These are phyloP conservation scores for Thielaviopsis populi DNA, from an alignment of 2,329 filamentous ascomycete genomes.

Conservation along the genomic window DNA sequence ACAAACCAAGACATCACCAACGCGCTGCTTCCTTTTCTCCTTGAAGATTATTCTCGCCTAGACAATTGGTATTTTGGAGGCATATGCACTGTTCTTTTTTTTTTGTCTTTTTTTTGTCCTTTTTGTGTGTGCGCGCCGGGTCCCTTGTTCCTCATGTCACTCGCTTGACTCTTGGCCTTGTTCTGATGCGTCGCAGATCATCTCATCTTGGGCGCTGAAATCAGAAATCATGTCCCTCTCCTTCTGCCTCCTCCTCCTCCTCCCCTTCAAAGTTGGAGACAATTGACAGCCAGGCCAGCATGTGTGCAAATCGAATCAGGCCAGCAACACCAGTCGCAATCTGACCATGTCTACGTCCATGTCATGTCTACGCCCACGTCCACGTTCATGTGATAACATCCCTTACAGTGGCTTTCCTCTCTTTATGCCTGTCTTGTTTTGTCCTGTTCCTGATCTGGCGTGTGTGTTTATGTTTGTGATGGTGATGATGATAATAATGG, in stretches of 20 bases:
- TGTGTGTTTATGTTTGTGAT: too few species aligned
- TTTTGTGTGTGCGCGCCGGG: not conserved
- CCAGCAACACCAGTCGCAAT: too few species aligned
- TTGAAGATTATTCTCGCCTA: not conserved
- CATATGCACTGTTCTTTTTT: not conserved
- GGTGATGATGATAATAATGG: too few species aligned
- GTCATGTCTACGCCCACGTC: too few species aligned
- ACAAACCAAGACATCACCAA: not conserved
- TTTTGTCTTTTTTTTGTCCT: too few species aligned
- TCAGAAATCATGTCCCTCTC: too few species aligned
- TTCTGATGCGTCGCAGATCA: not conserved
- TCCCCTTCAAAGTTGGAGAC: not conserved
- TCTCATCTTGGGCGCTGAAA: not conserved
- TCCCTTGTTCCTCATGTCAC: not conserved
- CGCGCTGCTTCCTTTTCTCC: not conserved
- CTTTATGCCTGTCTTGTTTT: too few species aligned
- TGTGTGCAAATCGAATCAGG: not conserved
- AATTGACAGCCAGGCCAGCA: not conserved
- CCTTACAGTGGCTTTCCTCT: too few species aligned
- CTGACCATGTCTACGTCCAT: too few species aligned
- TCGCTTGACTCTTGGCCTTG: not conserved
- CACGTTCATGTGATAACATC: too few species aligned
- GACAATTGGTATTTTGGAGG: not conserved
- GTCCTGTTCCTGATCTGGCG: too few species aligned
- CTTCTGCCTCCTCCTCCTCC: too few species aligned